These are phyloP conservation scores for Saccharomyces hybrid DNA, from an alignment of 1,139 yeast species.

Conservation along the genomic window DNA sequence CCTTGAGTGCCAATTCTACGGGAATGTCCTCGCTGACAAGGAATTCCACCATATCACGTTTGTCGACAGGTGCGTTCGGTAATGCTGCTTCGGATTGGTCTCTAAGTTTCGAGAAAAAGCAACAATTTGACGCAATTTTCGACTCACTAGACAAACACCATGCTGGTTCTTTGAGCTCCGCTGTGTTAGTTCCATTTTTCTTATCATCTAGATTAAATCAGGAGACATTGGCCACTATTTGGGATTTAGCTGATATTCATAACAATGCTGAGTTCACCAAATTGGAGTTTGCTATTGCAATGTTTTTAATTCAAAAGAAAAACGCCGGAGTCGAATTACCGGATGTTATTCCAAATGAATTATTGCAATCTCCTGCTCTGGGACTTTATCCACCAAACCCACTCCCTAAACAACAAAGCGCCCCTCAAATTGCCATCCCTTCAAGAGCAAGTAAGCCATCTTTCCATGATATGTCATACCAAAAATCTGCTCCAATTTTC, in stretches of 20 bases:
- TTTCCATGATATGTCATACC: slow-evolving; percentile 20
- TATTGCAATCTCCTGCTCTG: slow-evolving; percentile 36
- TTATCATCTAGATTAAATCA: slow-evolving; percentile 83
- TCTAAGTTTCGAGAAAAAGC: slow-evolving; percentile 59
- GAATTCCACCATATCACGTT: slow-evolving; percentile 25
- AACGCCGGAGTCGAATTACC: slow-evolving; percentile 76
- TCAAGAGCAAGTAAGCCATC: slow-evolving; percentile 34
- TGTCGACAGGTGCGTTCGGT: slow-evolving; percentile 37
- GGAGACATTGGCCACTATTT: slow-evolving; percentile 76
- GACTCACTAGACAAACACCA: slow-evolving; percentile 63
- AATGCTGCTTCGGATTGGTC: slow-evolving; percentile 64
- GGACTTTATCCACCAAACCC: slow-evolving; percentile 21
- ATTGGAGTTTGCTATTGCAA: slow-evolving; percentile 85
- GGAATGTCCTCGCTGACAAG: slow-evolving; percentile 27
- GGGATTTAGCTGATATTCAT: slow-evolving; percentile 92
- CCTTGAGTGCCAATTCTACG: slow-evolving; percentile 31
- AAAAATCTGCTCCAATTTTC: slow-evolving; percentile 16
- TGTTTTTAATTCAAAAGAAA: slow-evolving; percentile 82
- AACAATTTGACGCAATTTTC: slow-evolving; percentile 74
- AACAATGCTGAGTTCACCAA: slow-evolving; percentile 77
- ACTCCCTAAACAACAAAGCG: slow-evolving; percentile 22
- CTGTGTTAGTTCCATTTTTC: slow-evolving; percentile 81
- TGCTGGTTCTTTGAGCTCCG: slow-evolving; percentile 60
- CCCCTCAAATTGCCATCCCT: slow-evolving; percentile 24
- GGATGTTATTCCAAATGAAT: slow-evolving; percentile 50